These are phyloP conservation scores for Ceratocystis alfenasii DNA, from an alignment of 2,329 filamentous ascomycete genomes.

Conservation along the genomic window DNA sequence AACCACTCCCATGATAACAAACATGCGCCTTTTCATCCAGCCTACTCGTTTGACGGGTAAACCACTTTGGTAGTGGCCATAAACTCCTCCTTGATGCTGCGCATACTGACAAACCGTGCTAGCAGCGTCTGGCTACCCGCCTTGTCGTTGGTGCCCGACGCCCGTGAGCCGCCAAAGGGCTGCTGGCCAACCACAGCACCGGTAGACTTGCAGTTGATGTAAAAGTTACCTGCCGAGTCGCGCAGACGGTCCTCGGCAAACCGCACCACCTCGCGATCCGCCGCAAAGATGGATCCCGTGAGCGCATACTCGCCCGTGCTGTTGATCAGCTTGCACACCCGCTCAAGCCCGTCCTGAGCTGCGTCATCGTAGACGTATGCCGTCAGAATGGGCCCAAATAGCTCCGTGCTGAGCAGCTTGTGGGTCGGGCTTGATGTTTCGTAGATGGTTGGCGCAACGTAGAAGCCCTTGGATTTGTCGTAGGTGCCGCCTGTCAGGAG, in stretches of 20 bases:
- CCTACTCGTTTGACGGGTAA: conserved; percentile 58
- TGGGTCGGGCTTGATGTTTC: conserved; percentile 60
- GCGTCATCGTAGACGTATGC: conserved; percentile 68
- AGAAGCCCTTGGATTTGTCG: conserved; percentile 69
- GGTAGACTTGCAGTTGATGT: conserved; percentile 74
- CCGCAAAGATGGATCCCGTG: conserved; percentile 64
- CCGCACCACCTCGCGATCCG: conserved; percentile 52
- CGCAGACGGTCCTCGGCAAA: conserved; percentile 59
- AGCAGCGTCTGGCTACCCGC: conserved; percentile 54
- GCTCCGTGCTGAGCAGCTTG: conserved; percentile 61
- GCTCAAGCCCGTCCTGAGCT: conserved; percentile 43
- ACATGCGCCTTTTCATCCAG: too few species aligned
- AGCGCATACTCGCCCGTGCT: conserved; percentile 63
- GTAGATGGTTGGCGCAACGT: conserved; percentile 74
- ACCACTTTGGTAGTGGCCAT: conserved; percentile 46
- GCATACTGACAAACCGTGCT: conserved; percentile 52
- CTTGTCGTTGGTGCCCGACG: conserved; percentile 63
- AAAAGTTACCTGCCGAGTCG: conserved; percentile 70
- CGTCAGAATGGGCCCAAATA: conserved; percentile 69
- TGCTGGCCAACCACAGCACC: conserved; percentile 63
- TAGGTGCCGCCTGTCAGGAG: conserved; percentile 65
- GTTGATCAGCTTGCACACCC: conserved; percentile 54
- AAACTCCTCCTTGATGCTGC: conserved; percentile 68
- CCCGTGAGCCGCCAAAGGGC: conserved; percentile 56
- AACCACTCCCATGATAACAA: neutral